These are phyloP conservation scores for Pseudotulostoma volvatum DNA, from an alignment of 495 filamentous ascomycete species.

Conservation along the genomic window DNA sequence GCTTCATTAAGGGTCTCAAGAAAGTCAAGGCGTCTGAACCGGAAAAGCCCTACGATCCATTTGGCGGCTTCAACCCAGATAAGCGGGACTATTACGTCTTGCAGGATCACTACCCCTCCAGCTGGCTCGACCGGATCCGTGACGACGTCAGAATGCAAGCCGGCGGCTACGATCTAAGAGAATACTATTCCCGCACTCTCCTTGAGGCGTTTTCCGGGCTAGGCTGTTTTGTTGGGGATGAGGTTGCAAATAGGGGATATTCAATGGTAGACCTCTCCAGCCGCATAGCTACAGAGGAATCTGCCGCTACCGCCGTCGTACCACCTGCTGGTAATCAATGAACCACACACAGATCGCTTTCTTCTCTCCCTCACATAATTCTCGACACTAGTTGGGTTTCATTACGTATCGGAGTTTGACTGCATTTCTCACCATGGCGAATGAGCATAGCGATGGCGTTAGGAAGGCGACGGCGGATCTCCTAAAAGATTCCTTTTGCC, in stretches of 20 bases:
- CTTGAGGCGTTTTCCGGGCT: constrained; percentile 83
- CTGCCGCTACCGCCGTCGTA: constrained; percentile 16
- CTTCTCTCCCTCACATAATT: too few species aligned
- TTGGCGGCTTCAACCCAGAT: constrained; percentile 52
- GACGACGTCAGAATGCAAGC: constrained; percentile 45
- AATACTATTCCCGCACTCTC: constrained; percentile 65
- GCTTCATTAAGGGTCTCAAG: constrained; percentile 60
- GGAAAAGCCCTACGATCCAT: constrained; percentile 79
- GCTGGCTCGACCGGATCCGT: constrained; percentile 45
- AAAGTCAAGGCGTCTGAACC: constrained; percentile 39
- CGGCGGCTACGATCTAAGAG: constrained; percentile 66
- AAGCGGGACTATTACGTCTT: constrained; percentile 51
- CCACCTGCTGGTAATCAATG: constrained; percentile 5
- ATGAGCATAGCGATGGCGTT: constrained; percentile 39
- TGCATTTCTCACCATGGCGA: too few species aligned
- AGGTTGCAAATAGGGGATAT: constrained; percentile 35
- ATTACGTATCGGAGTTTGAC: too few species aligned
- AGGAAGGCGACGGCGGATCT: too few species aligned
- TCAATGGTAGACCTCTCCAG: constrained; percentile 7
- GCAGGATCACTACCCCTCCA: constrained; percentile 45
- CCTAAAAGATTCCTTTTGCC: too few species aligned
- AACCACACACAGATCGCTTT: too few species aligned
- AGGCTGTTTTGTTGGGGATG: constrained; percentile 69
- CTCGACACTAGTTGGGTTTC: too few species aligned
- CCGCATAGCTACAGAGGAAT: constrained; percentile 17